Percentiles rank a stretch among this genome's conserved stretches.
phyloP scores from a whole-genome alignment of 306 rosid species.

The Morella rubra region DNA sequence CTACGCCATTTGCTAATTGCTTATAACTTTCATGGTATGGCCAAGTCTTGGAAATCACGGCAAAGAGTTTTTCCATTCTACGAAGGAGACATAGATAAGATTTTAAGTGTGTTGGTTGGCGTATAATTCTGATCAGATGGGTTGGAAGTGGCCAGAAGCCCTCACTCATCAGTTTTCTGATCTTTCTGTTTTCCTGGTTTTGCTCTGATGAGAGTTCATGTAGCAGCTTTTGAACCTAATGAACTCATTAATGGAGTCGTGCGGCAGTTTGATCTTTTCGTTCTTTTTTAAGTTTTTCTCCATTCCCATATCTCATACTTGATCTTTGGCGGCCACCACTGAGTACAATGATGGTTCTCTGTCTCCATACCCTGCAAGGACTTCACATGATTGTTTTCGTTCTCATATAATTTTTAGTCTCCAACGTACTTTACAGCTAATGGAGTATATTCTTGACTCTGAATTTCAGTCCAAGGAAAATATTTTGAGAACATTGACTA shows the following conservation, averaged over 20 bases:
- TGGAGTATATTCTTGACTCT: neutral
- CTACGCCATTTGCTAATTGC: slow-evolving; percentile 30
- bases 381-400: neutral
- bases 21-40: slow-evolving; percentile 36
- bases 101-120: slow-evolving; percentile 18
- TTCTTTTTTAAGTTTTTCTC: neutral
- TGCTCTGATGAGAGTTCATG: slow-evolving; percentile 24
- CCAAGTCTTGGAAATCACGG: slow-evolving; percentile 31
- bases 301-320: neutral
- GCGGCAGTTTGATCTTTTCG: slow-evolving; percentile 1
- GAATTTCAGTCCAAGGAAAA: neutral
- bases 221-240: slow-evolving; percentile 24
- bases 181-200: slow-evolving; percentile 20
- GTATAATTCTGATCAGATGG: slow-evolving; percentile 44
- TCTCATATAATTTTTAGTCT: neutral
- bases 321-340: neutral
- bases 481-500: neutral
- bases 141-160: slow-evolving; percentile 60
- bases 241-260: slow-evolving; percentile 19
- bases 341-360: neutral
- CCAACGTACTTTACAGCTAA: neutral
- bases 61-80: slow-evolving; percentile 17
- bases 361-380: neutral
- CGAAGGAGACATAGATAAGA: slow-evolving; percentile 16
- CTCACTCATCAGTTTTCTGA: slow-evolving; percentile 43